Base-by-base conservation (phyloP, 2,329 filamentous ascomycete species). In the Aspergillus novoparasiticus region DNA sequence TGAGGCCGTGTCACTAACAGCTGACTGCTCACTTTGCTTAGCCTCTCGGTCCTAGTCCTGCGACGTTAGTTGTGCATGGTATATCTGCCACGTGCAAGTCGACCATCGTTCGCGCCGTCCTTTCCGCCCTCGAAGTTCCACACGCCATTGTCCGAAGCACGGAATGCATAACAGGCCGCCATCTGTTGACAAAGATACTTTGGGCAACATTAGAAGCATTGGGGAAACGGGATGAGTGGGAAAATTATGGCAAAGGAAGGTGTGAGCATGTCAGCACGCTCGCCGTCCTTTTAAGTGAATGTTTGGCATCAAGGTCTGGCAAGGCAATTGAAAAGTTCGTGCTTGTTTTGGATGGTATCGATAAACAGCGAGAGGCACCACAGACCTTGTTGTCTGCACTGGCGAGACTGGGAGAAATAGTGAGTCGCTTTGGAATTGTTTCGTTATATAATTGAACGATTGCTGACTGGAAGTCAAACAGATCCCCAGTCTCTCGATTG, bases 21-120 rank as follows among this genome's bases (percentile, higher is more conserved):
- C 30, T 45, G 16, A 54, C 23, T 54, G n/a, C 48, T 36, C 23
- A 32, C 36, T n/a, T 26, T 41, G 5, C 32, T 51, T 62, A 81
- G 78, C 72, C 73, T 48, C 43, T 62, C 19, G 66, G 89, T n/a
- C 89, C 91, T 34, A 89, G 87, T 61, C 91, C 90, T 61, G 83
- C 87, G 12, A 91, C 91, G 64, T 77, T 97, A 12, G 88, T 97
- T 26, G 78, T 96, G 56, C 89, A 98, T 76, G 95, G 95, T 57
- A 87, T 93, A 34, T 89, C 94, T 72, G 90, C 93, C 2, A 96
- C 94, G 0, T 94, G 93, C 46, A 98, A 98, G 80, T 92, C 88
- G 36, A 86, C 87, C 55, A 85, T 97, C 57, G 83, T 90, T 4
- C 82, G 83, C 61, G 83, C 84, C 3, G 84, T 93, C 19, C 84